Evolutionary conservation across 2,329 filamentous ascomycete species (phyloP).

Genomic region (Penicillium sumatraense): DNA sequence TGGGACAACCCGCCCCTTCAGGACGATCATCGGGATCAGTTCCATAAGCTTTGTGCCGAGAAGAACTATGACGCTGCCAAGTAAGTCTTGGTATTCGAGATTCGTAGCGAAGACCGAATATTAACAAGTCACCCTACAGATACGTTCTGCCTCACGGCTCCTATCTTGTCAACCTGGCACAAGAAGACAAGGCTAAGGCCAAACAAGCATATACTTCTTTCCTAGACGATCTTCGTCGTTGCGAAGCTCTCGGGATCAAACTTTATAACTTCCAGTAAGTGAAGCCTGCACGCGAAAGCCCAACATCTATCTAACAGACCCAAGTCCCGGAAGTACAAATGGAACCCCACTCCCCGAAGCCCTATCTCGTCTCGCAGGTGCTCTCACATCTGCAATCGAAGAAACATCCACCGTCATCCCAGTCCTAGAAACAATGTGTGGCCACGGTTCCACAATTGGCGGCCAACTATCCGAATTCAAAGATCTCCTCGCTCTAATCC

Average conservation of each 20-base stretch:
- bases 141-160: constrained; percentile 90
- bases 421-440: constrained; percentile 94
- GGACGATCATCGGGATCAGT: constrained; percentile 68
- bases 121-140: constrained; percentile 36
- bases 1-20: constrained; percentile 84
- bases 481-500: constrained; percentile 77
- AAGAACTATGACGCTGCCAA: constrained; percentile 72
- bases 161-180: constrained; percentile 94
- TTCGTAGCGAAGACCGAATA: neutral
- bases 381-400: constrained; percentile 80
- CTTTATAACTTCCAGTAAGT: constrained; percentile 92
- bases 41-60: constrained; percentile 69
- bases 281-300: neutral
- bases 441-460: constrained; percentile 84
- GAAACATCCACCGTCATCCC: constrained; percentile 78
- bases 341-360: constrained; percentile 70
- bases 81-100: constrained; percentile 25
- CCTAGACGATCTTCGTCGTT: constrained; percentile 83
- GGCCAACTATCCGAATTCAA: constrained; percentile 83
- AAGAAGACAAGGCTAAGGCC: constrained; percentile 77
- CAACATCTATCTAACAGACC: constrained; percentile 1
- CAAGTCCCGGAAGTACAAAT: constrained; percentile 75
- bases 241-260: constrained; percentile 80
- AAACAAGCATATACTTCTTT: constrained; percentile 85
- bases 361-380: constrained; percentile 75